Percentiles rank a stretch among this genome's conserved stretches.
Evolutionary conservation across 306 rosid genomes (phyloP).

Genomic region (Luffa acutangula): DNA sequence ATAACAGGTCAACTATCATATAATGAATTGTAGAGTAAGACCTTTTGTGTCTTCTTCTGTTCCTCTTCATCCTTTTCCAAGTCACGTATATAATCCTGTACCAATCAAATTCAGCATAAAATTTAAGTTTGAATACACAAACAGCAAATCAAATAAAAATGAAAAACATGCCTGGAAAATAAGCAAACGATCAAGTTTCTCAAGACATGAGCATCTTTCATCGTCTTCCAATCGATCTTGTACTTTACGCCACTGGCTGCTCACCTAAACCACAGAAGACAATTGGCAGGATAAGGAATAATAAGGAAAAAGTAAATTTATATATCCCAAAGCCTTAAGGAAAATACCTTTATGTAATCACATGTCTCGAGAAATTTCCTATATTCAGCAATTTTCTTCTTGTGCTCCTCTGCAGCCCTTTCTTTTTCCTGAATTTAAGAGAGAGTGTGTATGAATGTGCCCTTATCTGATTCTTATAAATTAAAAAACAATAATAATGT

Average conservation of each 20-base stretch:
- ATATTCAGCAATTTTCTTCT: conserved; percentile 54
- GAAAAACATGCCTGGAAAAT: conserved; percentile 64
- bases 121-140: conserved; percentile 6
- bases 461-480: background rate
- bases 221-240: conserved; percentile 98
- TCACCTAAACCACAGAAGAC: conserved; percentile 40
- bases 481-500: background rate
- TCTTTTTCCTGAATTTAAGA: conserved; percentile 67
- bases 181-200: conserved; percentile 85
- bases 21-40: conserved; percentile 10
- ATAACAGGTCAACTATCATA: conserved; percentile 4
- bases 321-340: conserved; percentile 1
- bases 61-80: conserved; percentile 96
- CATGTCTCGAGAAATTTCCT: conserved; percentile 75
- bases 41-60: conserved; percentile 77
- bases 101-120: conserved; percentile 24
- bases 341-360: conserved; percentile 70
- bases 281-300: background rate
- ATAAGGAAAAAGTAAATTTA: conserved; percentile 9
- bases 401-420: conserved; percentile 78
- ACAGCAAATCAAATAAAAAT: conserved; percentile 11
- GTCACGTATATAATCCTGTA: conserved; percentile 92
- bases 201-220: conserved; percentile 82
- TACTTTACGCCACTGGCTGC: conserved; percentile 87
- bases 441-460: background rate